These are phyloP conservation scores for Spathaspora gorwiae DNA, from an alignment of 805 yeast genomes.

Conservation along the genomic window DNA sequence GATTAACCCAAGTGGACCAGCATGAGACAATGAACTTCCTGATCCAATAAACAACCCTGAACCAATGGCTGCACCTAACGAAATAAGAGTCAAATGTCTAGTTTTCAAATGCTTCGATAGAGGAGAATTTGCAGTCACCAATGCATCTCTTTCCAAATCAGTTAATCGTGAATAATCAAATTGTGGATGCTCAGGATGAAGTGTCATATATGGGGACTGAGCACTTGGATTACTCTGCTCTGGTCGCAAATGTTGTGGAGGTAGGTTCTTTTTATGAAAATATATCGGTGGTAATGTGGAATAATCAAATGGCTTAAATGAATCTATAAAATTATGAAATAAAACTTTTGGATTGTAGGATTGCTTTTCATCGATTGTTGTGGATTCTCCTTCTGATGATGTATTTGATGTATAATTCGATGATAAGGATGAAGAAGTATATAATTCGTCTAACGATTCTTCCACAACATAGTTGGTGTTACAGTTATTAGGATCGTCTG, in stretches of 20 bases:
- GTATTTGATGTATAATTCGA: neutral
- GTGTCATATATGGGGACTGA: neutral
- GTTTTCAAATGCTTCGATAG: conserved; percentile 48
- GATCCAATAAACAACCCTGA: conserved; percentile 79
- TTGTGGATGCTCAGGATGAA: conserved; percentile 19
- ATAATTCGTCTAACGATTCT: neutral
- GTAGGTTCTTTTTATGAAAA: neutral
- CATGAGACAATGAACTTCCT: conserved; percentile 53
- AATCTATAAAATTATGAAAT: conserved; percentile 13
- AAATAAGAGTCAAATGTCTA: conserved; percentile 76
- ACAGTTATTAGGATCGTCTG: too few species aligned
- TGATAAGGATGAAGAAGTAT: neutral
- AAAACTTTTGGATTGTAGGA: conserved; percentile 1
- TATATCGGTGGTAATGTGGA: conserved; percentile 13
- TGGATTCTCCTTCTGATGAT: neutral
- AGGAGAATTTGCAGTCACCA: conserved; percentile 44
- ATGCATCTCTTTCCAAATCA: conserved; percentile 29
- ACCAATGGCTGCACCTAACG: conserved; percentile 81
- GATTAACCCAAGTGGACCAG: conserved; percentile 69
- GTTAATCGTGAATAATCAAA: conserved; percentile 23
- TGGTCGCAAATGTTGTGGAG: neutral
- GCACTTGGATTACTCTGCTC: conserved; percentile 1
- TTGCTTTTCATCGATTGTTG: neutral
- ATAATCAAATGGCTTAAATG: conserved; percentile 25
- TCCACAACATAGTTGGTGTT: too few species aligned